Evolutionary conservation across 768 basidiomycete genomes (phyloP).

Genomic region (Termitomyces sp.): DNA sequence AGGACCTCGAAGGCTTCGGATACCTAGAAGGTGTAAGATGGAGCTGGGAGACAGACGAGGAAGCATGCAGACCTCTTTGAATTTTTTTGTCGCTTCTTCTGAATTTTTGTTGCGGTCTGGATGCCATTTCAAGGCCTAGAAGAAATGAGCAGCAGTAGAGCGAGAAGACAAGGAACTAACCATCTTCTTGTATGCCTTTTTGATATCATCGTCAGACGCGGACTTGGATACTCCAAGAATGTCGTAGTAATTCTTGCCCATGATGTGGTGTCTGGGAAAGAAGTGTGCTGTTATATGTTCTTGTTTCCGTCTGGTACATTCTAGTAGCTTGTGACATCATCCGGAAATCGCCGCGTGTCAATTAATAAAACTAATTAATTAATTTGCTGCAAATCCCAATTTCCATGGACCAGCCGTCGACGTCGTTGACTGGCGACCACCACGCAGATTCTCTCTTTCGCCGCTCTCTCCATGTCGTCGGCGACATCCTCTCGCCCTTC

Average conservation of each 20-base stretch:
- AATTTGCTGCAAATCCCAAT: background rate
- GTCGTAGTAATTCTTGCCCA: constrained; percentile 90
- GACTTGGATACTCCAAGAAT: constrained; percentile 65
- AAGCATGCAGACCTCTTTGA: constrained; percentile 67
- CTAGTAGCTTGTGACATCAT: constrained; percentile 14
- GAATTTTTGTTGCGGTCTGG: constrained; percentile 87
- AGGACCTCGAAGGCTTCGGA: constrained; percentile 97
- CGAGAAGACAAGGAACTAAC: constrained; percentile 28
- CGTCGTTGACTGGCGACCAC: constrained; percentile 3
- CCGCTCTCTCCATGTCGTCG: constrained; percentile 58
- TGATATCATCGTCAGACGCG: constrained; percentile 83
- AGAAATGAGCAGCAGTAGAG: constrained; percentile 6
- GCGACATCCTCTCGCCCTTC: constrained; percentile 59
- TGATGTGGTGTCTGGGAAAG: constrained; percentile 18
- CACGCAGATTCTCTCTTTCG: constrained; percentile 33
- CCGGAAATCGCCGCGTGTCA: background rate
- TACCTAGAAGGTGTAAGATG: constrained; percentile 40
- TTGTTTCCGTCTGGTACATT: constrained; percentile 5
- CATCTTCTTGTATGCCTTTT: constrained; percentile 95
- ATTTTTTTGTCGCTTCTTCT: constrained; percentile 82
- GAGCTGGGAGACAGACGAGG: background rate
- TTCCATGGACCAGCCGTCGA: constrained; percentile 4
- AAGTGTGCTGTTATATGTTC: constrained; percentile 1
- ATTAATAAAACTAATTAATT: background rate
- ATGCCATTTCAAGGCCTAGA: constrained; percentile 86